Evolutionary conservation across 2,329 filamentous ascomycete genomes (phyloP).

Genomic region (Penicillium sp.): DNA sequence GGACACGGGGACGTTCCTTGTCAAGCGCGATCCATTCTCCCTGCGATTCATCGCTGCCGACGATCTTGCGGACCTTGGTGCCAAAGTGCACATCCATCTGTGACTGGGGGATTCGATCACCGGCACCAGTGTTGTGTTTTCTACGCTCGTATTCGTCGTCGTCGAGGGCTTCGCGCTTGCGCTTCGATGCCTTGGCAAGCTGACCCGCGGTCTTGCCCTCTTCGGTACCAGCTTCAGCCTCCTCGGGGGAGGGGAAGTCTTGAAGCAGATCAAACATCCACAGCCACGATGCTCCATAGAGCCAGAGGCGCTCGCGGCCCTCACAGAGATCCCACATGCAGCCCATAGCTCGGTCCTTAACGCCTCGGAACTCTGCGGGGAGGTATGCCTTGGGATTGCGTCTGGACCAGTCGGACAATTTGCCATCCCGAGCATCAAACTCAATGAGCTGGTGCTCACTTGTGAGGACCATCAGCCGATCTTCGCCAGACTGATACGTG

Average conservation of each 20-base stretch:
- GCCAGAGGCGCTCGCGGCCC: slow-evolving; percentile 66
- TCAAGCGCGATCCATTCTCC: slow-evolving; percentile 37
- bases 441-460: slow-evolving; percentile 68
- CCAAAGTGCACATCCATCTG: slow-evolving; percentile 46
- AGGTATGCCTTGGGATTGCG: slow-evolving; percentile 74
- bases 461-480: slow-evolving; percentile 60
- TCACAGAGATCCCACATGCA: slow-evolving; percentile 72
- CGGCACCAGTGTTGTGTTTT: slow-evolving; percentile 54
- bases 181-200: slow-evolving; percentile 34
- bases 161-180: slow-evolving; percentile 41
- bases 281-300: slow-evolving; percentile 82
- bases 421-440: slow-evolving; percentile 72
- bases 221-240: slow-evolving; percentile 24
- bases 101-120: slow-evolving; percentile 48
- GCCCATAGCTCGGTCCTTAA: slow-evolving; percentile 78
- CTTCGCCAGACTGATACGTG: slow-evolving; percentile 50
- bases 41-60: slow-evolving; percentile 37
- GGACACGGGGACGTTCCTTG: slow-evolving; percentile 23
- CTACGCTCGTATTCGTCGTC: slow-evolving; percentile 43
- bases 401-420: slow-evolving; percentile 79
- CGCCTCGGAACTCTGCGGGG: slow-evolving; percentile 68
- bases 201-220: slow-evolving; percentile 23
- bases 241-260: slow-evolving; percentile 56
- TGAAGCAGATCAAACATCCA: slow-evolving; percentile 85
- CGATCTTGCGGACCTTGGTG: slow-evolving; percentile 49